Evolutionary conservation across 805 yeast species (phyloP), one percentile per base, ranked within the genome.

Genomic region (Candida pseudoglaebosa): DNA sequence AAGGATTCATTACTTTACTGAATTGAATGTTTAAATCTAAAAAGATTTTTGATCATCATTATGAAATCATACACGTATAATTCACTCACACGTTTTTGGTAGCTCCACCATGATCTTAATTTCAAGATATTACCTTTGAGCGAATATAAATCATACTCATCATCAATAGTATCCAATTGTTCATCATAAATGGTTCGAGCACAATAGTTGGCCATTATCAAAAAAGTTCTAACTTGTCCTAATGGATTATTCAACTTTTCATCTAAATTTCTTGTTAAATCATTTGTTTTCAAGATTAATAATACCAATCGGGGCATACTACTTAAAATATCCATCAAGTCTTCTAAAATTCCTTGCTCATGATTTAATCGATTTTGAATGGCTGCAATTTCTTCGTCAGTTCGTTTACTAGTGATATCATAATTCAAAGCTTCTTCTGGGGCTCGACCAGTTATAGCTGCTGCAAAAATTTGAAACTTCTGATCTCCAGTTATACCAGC

Each of bases 371-470:
- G 77, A 3, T 53, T 54, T 33, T 83, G 80, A 85, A 93, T 90
- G 20, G 66, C 70, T 4, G 61, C 65, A 28, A 84, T 74, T 57
- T 93, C 99, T 1, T 67, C 71, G 0, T 72, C 67, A 15, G 76
- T 62, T 37, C 96, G 71, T 0, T 61, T 54, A 10, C 73, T 63
- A 8, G 53, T 46, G 13, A 84, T 71, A 45, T 85, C 83, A 37
- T 82, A 80, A 45, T 73, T 72, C 38, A 84, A 55, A 0, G 95
- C 91, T 39, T 80, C 78, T 15, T 83, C 79, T 17, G 84, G 85
- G 50, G 90, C 95, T 41, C 99, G 70, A 1, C 99, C 99, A 0
- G 99, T 93, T 31, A 93, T 81, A 1, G 98, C 97, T 1, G 96
- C 89, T 1, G 95, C 85, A 56, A 93, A 84, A 9, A 93, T 67